Conservation (phyloP, 2,329 filamentous ascomycete genomes). For the Colletotrichum lini region DNA sequence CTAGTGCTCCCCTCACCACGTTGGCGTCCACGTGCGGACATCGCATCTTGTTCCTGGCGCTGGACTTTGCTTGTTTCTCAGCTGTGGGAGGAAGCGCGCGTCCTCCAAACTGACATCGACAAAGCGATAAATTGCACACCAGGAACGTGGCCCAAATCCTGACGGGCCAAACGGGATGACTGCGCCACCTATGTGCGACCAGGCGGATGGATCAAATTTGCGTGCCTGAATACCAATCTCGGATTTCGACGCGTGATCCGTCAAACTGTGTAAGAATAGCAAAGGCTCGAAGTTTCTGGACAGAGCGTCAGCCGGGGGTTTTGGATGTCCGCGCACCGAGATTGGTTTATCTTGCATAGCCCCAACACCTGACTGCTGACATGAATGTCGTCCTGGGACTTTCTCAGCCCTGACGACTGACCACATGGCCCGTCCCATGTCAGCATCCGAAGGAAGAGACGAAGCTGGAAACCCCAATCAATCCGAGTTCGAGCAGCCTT, state of each 20-base stretch:
- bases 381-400: not conserved
- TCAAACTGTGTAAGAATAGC: slow-evolving; percentile 2
- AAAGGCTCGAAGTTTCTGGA: not conserved
- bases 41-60: not conserved
- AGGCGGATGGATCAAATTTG: slow-evolving; percentile 18
- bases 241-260: slow-evolving; percentile 8
- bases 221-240: slow-evolving; percentile 5
- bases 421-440: slow-evolving; percentile 16
- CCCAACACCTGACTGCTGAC: slow-evolving; percentile 15
- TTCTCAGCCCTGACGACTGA: slow-evolving; percentile 1
- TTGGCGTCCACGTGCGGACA: not conserved
- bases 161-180: not conserved
- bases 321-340: not conserved
- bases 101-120: slow-evolving; percentile 5
- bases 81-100: slow-evolving; percentile 7
- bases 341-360: not conserved
- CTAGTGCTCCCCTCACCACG: not conserved
- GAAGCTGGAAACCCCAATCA: not conserved
- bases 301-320: not conserved
- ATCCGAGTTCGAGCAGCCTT: not conserved
- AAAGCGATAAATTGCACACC: not conserved
- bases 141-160: slow-evolving; percentile 18
- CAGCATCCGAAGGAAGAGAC: slow-evolving; percentile 26
- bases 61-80: not conserved
- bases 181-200: slow-evolving; percentile 22